These are phyloP conservation scores for Kodamaea suecica DNA, from an alignment of 1,139 yeast species.

Conservation along the genomic window DNA sequence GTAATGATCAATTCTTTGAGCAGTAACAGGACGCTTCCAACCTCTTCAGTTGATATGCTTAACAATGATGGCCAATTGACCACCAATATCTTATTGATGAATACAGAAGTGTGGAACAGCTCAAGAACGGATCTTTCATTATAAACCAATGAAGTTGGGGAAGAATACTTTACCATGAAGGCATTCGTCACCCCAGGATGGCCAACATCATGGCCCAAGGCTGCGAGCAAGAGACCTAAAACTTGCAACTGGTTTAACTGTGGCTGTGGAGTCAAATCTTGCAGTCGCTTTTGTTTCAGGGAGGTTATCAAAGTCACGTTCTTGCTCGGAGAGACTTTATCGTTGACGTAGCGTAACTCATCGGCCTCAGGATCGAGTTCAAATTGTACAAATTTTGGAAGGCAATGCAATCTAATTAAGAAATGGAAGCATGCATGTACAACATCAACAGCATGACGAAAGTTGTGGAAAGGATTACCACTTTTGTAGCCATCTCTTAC, in stretches of 20 bases:
- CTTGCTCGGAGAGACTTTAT: background rate
- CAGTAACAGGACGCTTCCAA: slow-evolving; percentile 13
- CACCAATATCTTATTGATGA: slow-evolving; percentile 52
- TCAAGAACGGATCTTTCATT: slow-evolving; percentile 74
- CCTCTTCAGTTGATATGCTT: slow-evolving; percentile 18
- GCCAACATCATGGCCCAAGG: slow-evolving; percentile 93
- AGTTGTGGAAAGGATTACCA: slow-evolving; percentile 90
- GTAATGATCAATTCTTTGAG: slow-evolving; percentile 37
- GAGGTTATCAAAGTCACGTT: background rate
- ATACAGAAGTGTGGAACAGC: slow-evolving; percentile 76
- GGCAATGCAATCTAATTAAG: slow-evolving; percentile 46
- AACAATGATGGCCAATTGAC: slow-evolving; percentile 63
- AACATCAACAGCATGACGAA: slow-evolving; percentile 94
- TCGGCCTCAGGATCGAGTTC: slow-evolving; percentile 29
- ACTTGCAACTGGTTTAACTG: slow-evolving; percentile 47
- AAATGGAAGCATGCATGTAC: slow-evolving; percentile 82
- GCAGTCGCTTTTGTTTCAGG: too few relatives aligned
- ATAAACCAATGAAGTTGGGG: slow-evolving; percentile 65
- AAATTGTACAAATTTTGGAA: slow-evolving; percentile 42
- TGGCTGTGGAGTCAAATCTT: slow-evolving; percentile 8
- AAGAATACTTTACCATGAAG: slow-evolving; percentile 56
- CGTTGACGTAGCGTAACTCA: slow-evolving; percentile 18
- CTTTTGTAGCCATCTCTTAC: slow-evolving; percentile 75
- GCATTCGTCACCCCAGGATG: slow-evolving; percentile 94
- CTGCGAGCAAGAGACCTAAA: slow-evolving; percentile 67